Evolutionary conservation across 371 early-diverging fungal genomes (phyloP), one percentile per base, ranked within the genome.

Genomic region (Actinomortierella ambigua): DNA sequence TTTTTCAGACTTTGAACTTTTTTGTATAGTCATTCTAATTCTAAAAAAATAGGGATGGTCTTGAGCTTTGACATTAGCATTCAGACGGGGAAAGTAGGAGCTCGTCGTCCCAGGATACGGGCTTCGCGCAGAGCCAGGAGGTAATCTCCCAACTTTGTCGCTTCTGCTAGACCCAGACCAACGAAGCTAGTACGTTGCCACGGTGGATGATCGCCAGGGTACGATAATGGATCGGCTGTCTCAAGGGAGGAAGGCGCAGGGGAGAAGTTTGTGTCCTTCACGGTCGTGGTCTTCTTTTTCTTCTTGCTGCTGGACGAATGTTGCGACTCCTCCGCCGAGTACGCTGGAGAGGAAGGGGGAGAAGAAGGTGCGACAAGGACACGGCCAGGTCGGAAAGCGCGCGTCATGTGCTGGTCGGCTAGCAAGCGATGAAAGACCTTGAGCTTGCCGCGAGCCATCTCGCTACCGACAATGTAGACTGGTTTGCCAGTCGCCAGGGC

Each of bases 341-440:
- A 20, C 18, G 41, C 2, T 3, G 50, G 44, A 4, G 49, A 17
- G 1, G n/a, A 20, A 26, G 41, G 4, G 5, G 50, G 44, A 4
- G 49, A 17, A 0, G n/a, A 20, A 15, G 63, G 50, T 0, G 39
- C 11, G 40, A 73, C 51, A 23, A 57, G 55, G 28, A 73, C 29
- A 0, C 73, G 62, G n/a, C 67, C 73, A 2, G 73, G 73, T 4
- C 73, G 66, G 61, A 73, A 73, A 17, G 73, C 67, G 15, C 73
- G 62, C 3, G 73, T 73, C 8, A 41, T 7, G 18, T 63, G 46
- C 5, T 18, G 24, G 27, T 73, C 73, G 0, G 61, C 60, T 2
- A 63, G 46, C 50, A 63, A 61, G 8, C 73, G 58, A 26, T 73
- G 73, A 13, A 73, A 73, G 7, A 73, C 73, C 15, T 73, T 73